Evolutionary conservation across 495 filamentous ascomycete genomes (phyloP), one percentile per base, ranked within the genome.

Genomic region (Letharia columbiana): DNA sequence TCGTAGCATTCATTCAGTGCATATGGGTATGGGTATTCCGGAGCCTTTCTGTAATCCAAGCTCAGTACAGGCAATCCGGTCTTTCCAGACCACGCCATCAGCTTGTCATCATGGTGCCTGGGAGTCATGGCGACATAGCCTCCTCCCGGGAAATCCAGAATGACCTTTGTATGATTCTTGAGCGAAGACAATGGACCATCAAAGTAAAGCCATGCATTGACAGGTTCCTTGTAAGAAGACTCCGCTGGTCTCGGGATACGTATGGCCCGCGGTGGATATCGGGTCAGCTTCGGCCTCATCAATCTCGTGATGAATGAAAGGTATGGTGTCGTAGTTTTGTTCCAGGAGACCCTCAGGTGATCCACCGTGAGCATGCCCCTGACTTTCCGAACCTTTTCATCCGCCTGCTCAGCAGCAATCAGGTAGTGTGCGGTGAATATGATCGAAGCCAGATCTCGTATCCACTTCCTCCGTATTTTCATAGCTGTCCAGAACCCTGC

Each of bases 401-500:
- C 94, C 5, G 94, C 94, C 71, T 90, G 87, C 73, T 98, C 94
- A 3, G 95, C 92, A 17, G 92, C 91, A 63, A 97, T 81, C 60
- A 98, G 78, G 75, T 98, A 98, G 76, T 96, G 98, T 2, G 86
- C 73, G 2, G 87, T 88, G 73, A 96, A 98, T 33, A 89, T 80
- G 31, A 98, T 80, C 67, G 89, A 91, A 6, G 86, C 83, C 20
- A 96, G 71, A 73, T 98, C 92, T 35, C 91, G 82, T 23, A 95
- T 72, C 88, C 89, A 91, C 70, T 91, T 92, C 63, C 80, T 84
- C 58, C 83, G 83, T 61, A 98, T 89, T 63, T 86, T 88, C 94
- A 98, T 98, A 8, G 94, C 95, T 0, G 91, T 96, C 94, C 94
- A 98, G 75, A 96, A 98, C 0, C 94, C 94, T 13, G 94, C 94